These are phyloP conservation scores for Turnera subulata DNA, from an alignment of 345 rosid genomes.

Conservation along the genomic window DNA sequence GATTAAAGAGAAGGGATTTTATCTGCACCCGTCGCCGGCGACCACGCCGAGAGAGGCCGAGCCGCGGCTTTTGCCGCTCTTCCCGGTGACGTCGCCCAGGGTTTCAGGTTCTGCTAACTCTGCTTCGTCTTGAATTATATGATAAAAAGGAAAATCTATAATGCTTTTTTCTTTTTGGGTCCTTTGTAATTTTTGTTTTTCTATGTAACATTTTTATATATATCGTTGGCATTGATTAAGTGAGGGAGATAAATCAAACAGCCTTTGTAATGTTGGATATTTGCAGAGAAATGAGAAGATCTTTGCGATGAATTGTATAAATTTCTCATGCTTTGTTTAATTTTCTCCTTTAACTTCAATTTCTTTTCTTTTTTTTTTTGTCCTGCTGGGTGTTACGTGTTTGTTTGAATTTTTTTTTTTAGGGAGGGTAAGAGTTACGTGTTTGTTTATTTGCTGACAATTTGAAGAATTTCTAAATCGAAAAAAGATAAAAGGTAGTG, in stretches of 20 bases:
- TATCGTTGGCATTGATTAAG: constrained; percentile 21
- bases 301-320: constrained; percentile 1
- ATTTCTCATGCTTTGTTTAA: too few relatives aligned
- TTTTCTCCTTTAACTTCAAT: too few relatives aligned
- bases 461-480: too few relatives aligned
- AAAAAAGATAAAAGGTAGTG: too few relatives aligned
- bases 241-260: constrained; percentile 32
- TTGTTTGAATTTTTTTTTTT: too few relatives aligned
- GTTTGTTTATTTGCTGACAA: too few relatives aligned
- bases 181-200: neutral
- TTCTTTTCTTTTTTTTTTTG: too few relatives aligned
- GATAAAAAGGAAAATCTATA: neutral
- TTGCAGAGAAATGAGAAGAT: too few relatives aligned
- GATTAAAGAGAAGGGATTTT: constrained; percentile 82
- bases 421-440: too few relatives aligned
- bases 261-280: too few relatives aligned
- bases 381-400: too few relatives aligned
- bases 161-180: too few relatives aligned
- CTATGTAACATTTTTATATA: constrained; percentile 39
- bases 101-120: constrained; percentile 61
- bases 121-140: constrained; percentile 20
- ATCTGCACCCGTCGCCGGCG: constrained; percentile 80
- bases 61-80: constrained; percentile 81
- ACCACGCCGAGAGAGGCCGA: constrained; percentile 75
- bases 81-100: constrained; percentile 83